Evolutionary conservation across 768 basidiomycete species (phyloP).

Genomic region (Suillus subluteus): DNA sequence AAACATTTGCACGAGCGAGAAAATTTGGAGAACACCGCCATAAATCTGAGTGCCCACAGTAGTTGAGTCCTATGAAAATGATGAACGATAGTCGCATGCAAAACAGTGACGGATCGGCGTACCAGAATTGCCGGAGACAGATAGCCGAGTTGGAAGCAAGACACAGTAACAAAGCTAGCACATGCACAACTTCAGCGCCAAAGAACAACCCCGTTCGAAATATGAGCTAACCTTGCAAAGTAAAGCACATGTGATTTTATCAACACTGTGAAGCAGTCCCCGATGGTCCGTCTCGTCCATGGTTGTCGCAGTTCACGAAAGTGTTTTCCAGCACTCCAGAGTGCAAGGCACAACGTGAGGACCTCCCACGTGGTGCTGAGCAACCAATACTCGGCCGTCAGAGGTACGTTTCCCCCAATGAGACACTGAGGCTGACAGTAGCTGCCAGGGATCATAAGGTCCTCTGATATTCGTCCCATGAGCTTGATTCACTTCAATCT

Average conservation of each 20-base stretch:
- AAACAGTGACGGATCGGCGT: neutral
- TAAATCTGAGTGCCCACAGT: neutral
- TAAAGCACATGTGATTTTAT: conserved; percentile 1
- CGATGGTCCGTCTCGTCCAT: neutral
- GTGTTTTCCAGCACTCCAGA: neutral
- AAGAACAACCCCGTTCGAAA: neutral
- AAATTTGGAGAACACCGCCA: neutral
- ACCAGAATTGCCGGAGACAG: neutral
- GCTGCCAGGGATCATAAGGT: neutral
- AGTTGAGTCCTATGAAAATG: neutral
- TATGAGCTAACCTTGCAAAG: neutral
- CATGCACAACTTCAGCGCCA: neutral
- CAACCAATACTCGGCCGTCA: neutral
- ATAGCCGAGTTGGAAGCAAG: neutral
- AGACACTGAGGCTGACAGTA: neutral
- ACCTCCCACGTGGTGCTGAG: neutral
- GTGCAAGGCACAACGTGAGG: neutral
- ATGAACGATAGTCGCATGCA: neutral
- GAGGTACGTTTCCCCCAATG: neutral
- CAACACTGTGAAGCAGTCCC: neutral
- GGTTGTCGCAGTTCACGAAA: neutral
- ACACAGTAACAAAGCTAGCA: neutral
- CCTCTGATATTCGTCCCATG: neutral
- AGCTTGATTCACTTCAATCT: neutral
- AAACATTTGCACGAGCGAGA: neutral